Percentiles rank a stretch among this genome's conserved stretches.
These are phyloP conservation scores for Aspergillus puulaauensis DNA, from an alignment of 2,329 filamentous ascomycete genomes.

Conservation along the genomic window DNA sequence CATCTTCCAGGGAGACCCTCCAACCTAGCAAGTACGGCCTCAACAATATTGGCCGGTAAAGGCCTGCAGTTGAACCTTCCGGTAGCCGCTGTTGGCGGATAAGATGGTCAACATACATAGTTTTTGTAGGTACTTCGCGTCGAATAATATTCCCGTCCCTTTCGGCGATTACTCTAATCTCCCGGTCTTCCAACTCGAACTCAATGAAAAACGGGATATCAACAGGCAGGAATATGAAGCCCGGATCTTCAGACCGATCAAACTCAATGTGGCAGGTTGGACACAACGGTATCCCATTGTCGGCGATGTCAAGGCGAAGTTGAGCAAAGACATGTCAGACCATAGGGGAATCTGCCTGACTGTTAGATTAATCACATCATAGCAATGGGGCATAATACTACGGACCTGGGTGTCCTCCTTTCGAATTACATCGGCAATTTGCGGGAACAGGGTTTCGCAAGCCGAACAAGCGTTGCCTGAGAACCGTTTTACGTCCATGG, in stretches of 20 bases:
- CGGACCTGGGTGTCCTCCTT: not conserved
- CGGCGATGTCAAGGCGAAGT: conserved; percentile 8
- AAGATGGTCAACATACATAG: conserved; percentile 2
- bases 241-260: conserved; percentile 11
- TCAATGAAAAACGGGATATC: conserved; percentile 20
- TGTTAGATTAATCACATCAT: not conserved
- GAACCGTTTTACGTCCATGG: not conserved
- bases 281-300: conserved; percentile 19
- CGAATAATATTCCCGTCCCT: not conserved
- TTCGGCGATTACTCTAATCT: not conserved
- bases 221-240: conserved; percentile 20
- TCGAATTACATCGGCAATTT: not conserved
- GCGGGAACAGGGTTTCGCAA: not conserved
- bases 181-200: conserved; percentile 17
- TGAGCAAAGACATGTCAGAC: not conserved
- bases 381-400: not conserved
- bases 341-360: not conserved
- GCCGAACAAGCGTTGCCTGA: not conserved
- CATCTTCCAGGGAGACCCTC: not conserved
- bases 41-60: conserved; percentile 10
- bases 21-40: conserved; percentile 7
- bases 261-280: conserved; percentile 17
- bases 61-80: conserved; percentile 4
- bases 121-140: conserved; percentile 5
- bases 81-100: not conserved